Evolutionary conservation across 805 yeast genomes (phyloP), one percentile per base, ranked within the genome.

Genomic region (Ogataea chonburiensis): DNA sequence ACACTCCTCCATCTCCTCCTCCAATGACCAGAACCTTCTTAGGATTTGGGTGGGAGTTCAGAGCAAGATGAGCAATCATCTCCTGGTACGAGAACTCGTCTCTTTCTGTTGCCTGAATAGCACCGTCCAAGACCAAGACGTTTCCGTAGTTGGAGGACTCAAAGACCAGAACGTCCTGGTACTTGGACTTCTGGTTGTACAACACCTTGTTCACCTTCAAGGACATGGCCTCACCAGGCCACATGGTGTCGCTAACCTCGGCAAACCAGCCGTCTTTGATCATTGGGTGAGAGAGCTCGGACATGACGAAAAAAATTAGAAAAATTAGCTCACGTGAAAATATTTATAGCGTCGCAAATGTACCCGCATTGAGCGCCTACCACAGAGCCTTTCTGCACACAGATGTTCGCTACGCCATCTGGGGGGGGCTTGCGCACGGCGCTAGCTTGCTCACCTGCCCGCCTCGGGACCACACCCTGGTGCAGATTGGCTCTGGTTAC

Each of bases 221-320:
- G 34, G 88, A 77, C 93, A 93, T 81, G 51, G 97, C 98, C 73
- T 89, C 96, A 49, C 98, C 98, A 19, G 98, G 98, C 95, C 96
- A 91, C 86, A 87, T 84, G 60, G 95, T 86, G 64, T 89, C 86
- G 50, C 95, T 85, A 62, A 85, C 73, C 66, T 91, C 98, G 55
- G 91, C 80, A 70, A 91, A 91, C 98, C 98, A 91, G 58, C 97
- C 97, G 65, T 93, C 88, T 60, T 73, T 71, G 55, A 74, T 66
- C 35, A 74, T 61, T 22, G 80, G 80, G 63, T 75, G 80, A 29
- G 79, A 61, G 42, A 74, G 66, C 60, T 67, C 67, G 25, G 42
- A 35, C 40, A 34, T 35, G 14, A 18, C 9, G 25, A 31, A 37
- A 31, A 31, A 31, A 31, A 13, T 16, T 17, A 20, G 19, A 35